Percentiles rank a stretch among this genome's conserved stretches.
Conservation (phyloP, 352 stramenopile species). For the Phytophthora kernoviae region DNA sequence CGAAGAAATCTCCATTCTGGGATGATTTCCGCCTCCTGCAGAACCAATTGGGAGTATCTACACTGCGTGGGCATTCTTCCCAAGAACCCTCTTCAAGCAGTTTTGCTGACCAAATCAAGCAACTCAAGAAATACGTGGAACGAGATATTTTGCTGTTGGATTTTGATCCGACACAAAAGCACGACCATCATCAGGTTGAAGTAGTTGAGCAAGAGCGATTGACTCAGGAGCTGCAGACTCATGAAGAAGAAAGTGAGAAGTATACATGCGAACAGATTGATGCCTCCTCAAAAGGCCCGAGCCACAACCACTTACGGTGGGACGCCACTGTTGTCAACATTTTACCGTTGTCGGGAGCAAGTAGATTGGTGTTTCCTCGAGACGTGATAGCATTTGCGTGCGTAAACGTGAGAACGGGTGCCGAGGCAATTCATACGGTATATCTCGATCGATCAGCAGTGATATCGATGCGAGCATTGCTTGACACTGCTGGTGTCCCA, state of each 20-base stretch:
- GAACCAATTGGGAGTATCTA: slow-evolving; percentile 7
- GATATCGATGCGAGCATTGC: slow-evolving; percentile 29
- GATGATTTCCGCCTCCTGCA: slow-evolving; percentile 29
- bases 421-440: slow-evolving; percentile 28
- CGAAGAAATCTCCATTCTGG: slow-evolving; percentile 63
- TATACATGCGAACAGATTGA: slow-evolving; percentile 2
- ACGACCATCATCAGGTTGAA: slow-evolving; percentile 39
- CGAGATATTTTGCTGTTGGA: slow-evolving; percentile 49
- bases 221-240: slow-evolving; percentile 52
- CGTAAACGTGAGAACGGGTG: slow-evolving; percentile 30
- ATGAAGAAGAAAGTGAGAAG: slow-evolving; percentile 26
- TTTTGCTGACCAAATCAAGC: slow-evolving; percentile 25
- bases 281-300: neutral
- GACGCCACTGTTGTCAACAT: slow-evolving; percentile 46
- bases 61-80: slow-evolving; percentile 1
- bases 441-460: slow-evolving; percentile 42
- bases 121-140: slow-evolving; percentile 57
- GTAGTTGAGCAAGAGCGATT: slow-evolving; percentile 43
- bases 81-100: slow-evolving; percentile 3
- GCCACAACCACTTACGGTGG: slow-evolving; percentile 29
- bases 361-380: slow-evolving; percentile 24
- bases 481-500: slow-evolving; percentile 7
- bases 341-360: slow-evolving; percentile 22
- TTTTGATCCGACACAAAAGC: slow-evolving; percentile 44
- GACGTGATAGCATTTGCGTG: slow-evolving; percentile 42